A percentile compares a stretch with the other conserved stretches of the same genome.
phyloP scores from a whole-genome alignment of 2,329 filamentous ascomycete genomes.

The Clarireedia paspali region DNA sequence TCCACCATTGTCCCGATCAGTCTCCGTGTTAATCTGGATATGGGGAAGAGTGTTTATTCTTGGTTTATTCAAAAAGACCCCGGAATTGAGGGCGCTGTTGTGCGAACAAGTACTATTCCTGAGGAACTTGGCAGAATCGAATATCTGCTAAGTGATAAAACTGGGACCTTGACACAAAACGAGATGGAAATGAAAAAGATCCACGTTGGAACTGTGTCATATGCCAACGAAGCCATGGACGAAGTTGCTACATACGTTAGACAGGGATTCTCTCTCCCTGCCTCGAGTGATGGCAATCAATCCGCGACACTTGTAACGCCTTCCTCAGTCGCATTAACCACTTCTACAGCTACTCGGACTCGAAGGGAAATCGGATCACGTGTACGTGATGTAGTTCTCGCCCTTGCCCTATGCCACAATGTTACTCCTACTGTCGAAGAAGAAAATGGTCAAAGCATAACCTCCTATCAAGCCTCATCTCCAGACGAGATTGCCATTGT shows the following conservation, averaged over 20 bases:
- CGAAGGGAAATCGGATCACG: slow-evolving; percentile 88
- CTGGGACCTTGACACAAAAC: slow-evolving; percentile 95
- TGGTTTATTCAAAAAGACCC: slow-evolving; percentile 89
- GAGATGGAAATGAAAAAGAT: slow-evolving; percentile 99
- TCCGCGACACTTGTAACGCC: slow-evolving; percentile 60
- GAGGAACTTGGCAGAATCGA: slow-evolving; percentile 94
- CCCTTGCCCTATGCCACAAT: slow-evolving; percentile 90
- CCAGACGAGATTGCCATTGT: slow-evolving; percentile 98
- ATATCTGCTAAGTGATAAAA: slow-evolving; percentile 94
- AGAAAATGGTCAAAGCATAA: slow-evolving; percentile 66
- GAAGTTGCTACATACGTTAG: slow-evolving; percentile 82
- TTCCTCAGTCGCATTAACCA: slow-evolving; percentile 56
- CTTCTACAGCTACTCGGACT: slow-evolving; percentile 64
- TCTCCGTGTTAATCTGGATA: slow-evolving; percentile 88
- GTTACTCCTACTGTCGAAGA: slow-evolving; percentile 89
- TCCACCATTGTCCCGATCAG: slow-evolving; percentile 99
- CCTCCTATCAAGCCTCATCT: slow-evolving; percentile 91
- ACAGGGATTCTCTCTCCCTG: slow-evolving; percentile 64
- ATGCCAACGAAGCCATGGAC: slow-evolving; percentile 98
- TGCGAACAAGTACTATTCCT: slow-evolving; percentile 93
- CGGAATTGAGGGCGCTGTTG: slow-evolving; percentile 85
- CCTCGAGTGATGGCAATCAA: slow-evolving; percentile 38
- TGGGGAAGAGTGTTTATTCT: slow-evolving; percentile 95
- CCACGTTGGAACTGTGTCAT: slow-evolving; percentile 94
- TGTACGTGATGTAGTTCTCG: slow-evolving; percentile 86